phyloP scores from a whole-genome alignment of 306 rosid genomes.

The Malus orientalis region DNA sequence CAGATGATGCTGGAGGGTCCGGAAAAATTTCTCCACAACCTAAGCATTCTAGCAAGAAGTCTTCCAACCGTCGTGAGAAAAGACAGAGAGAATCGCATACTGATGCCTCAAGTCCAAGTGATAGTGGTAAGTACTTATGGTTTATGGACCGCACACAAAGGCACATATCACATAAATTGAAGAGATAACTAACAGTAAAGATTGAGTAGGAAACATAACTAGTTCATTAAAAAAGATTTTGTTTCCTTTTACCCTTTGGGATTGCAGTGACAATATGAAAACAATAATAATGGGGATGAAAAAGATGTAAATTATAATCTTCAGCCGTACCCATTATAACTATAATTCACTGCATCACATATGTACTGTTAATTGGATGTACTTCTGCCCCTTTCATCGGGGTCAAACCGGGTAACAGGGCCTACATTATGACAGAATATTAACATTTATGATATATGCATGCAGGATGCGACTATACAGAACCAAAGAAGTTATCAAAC shows the following conservation, averaged over 20 bases:
- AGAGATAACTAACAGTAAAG: neutral
- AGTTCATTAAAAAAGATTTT: neutral
- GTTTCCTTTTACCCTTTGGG: neutral
- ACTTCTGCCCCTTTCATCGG: neutral
- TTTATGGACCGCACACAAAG: neutral
- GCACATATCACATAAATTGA: neutral
- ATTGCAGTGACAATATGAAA: neutral
- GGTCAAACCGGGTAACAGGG: too few species aligned
- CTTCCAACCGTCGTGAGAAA: slow-evolving; percentile 8
- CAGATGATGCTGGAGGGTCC: slow-evolving; percentile 24
- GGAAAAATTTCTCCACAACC: slow-evolving; percentile 17
- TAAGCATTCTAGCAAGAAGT: slow-evolving; percentile 27
- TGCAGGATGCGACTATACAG: slow-evolving; percentile 31
- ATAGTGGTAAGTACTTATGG: slow-evolving; percentile 37
- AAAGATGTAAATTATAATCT: neutral
- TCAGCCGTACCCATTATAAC: neutral
- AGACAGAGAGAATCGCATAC: slow-evolving; percentile 26
- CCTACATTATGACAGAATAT: too few species aligned
- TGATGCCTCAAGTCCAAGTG: slow-evolving; percentile 23
- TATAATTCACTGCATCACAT: neutral
- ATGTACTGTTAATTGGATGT: neutral
- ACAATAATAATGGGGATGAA: neutral
- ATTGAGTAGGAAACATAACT: neutral
- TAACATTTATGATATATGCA: slow-evolving; percentile 1
- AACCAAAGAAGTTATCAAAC: slow-evolving; percentile 32